Evolutionary conservation across 192 early-diverging fungal genomes (phyloP).

Genomic region (Lunasporangiospora selenospora): DNA sequence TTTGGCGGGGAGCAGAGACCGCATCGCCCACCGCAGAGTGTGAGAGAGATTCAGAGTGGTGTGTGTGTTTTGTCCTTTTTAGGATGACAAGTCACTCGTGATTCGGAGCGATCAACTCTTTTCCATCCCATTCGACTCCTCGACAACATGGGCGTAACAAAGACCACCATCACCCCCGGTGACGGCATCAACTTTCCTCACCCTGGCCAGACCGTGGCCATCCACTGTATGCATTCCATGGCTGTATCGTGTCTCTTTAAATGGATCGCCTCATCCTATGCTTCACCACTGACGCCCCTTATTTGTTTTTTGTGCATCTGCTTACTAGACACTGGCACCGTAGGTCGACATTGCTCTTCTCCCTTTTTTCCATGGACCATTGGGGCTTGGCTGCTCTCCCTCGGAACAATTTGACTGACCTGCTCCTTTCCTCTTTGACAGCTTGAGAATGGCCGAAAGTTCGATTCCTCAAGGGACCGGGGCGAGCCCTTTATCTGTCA

Average conservation of each 20-base stretch:
- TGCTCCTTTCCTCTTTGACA: constrained; percentile 16
- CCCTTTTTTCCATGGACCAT: background rate
- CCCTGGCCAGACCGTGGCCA: constrained; percentile 70
- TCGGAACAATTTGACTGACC: background rate
- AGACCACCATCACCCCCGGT: constrained; percentile 49
- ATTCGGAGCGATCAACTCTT: too few species aligned
- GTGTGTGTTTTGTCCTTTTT: background rate
- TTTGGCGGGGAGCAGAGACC: too few species aligned
- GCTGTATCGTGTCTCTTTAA: too few species aligned
- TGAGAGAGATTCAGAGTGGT: too few species aligned
- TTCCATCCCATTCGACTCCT: background rate
- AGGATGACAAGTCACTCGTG: too few species aligned
- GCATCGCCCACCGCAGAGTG: too few species aligned
- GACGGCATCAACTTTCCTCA: constrained; percentile 64
- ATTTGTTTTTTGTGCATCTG: too few species aligned
- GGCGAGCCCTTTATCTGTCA: constrained; percentile 82
- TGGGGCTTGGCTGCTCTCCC: background rate
- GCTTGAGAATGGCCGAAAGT: constrained; percentile 76
- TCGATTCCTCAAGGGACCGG: constrained; percentile 90
- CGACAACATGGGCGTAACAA: constrained; percentile 32
- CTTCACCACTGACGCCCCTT: too few species aligned
- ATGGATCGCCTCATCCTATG: too few species aligned
- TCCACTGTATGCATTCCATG: constrained; percentile 78
- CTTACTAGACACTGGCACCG: constrained; percentile 29
- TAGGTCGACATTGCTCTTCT: background rate